These are phyloP conservation scores for Cruciata laevipes DNA, from an alignment of 257 asterid species.

Conservation along the genomic window DNA sequence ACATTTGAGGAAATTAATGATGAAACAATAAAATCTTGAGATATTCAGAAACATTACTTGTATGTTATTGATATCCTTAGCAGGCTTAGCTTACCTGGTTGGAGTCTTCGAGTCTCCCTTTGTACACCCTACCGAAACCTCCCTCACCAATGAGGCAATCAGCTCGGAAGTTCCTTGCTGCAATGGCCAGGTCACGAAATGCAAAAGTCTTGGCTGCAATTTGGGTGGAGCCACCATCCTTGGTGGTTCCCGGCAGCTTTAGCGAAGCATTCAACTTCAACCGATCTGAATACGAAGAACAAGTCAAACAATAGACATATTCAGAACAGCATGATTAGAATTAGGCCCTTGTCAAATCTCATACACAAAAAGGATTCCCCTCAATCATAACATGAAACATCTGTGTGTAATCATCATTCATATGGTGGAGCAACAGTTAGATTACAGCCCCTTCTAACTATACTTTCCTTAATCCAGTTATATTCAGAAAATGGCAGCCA, in stretches of 20 bases:
- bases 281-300: conserved; percentile 34
- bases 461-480: background rate
- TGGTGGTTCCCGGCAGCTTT: conserved; percentile 26
- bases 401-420: background rate
- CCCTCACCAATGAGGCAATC: conserved; percentile 83
- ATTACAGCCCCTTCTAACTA: background rate
- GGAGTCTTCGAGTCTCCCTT: conserved; percentile 64
- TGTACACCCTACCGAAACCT: conserved; percentile 92
- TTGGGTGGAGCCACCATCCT: conserved; percentile 50
- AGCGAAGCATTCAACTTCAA: conserved; percentile 20
- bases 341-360: background rate
- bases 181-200: conserved; percentile 75
- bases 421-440: background rate
- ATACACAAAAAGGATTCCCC: background rate
- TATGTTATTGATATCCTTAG: background rate
- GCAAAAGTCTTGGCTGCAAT: conserved; percentile 76
- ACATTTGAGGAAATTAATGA: background rate
- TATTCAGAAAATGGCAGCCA: background rate
- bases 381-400: background rate
- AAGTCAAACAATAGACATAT: conserved; percentile 2
- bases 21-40: background rate
- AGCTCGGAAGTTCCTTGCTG: conserved; percentile 61
- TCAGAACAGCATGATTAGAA: background rate
- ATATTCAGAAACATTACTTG: background rate
- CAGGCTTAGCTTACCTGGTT: conserved; percentile 38